These are phyloP conservation scores for Dictyostelium discoideum DNA, from an alignment of 78 protist genomes.

Conservation along the genomic window DNA sequence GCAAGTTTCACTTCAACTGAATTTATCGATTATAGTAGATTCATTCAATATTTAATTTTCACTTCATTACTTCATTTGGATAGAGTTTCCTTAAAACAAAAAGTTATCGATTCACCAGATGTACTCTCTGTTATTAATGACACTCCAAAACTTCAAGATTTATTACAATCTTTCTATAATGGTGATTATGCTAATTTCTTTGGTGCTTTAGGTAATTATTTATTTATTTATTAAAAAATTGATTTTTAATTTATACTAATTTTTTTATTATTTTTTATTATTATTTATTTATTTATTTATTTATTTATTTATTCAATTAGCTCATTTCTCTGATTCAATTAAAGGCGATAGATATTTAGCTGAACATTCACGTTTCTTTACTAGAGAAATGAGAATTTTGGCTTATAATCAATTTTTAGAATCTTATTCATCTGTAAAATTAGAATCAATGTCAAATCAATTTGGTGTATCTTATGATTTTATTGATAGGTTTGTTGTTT, in stretches of 20 bases:
- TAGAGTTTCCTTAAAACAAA: constrained; percentile 76
- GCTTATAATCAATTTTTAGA: constrained; percentile 95
- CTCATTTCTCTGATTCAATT: constrained; percentile 83
- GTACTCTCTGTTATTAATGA: constrained; percentile 88
- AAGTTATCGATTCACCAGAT: constrained; percentile 96
- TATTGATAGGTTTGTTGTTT: constrained; percentile 70
- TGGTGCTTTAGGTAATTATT: constrained; percentile 72
- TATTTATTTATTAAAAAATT: not conserved
- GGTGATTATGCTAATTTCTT: constrained; percentile 93
- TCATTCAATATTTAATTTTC: constrained; percentile 90
- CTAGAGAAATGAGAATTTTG: constrained; percentile 94
- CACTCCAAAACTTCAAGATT: constrained; percentile 47
- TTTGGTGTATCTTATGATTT: constrained; percentile 94
- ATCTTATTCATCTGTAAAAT: constrained; percentile 92
- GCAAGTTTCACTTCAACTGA: constrained; percentile 94
- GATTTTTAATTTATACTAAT: not conserved
- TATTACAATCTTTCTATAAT: constrained; percentile 86
- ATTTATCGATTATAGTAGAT: constrained; percentile 87
- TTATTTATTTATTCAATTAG: constrained; percentile 19
- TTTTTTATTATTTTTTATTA: too few relatives aligned
- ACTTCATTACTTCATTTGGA: constrained; percentile 84
- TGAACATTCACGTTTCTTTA: constrained; percentile 89
- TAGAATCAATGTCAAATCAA: constrained; percentile 91
- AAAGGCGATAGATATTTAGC: constrained; percentile 80
- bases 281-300: not conserved